These are phyloP conservation scores for Galeopsis tetrahit DNA, from an alignment of 257 asterid species.

Conservation along the genomic window DNA sequence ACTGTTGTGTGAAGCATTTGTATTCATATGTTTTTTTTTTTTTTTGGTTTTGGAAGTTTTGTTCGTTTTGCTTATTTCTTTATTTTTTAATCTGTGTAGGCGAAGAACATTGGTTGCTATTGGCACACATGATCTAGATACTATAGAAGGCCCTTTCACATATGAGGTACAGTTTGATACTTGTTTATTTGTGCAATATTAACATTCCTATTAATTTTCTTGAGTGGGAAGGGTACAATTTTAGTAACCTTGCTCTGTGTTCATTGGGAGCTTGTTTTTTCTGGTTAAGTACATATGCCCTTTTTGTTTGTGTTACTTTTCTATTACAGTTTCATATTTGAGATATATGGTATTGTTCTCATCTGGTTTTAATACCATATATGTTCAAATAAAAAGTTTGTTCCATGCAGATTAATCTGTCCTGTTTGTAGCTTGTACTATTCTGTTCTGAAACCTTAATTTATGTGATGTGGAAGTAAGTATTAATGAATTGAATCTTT, in stretches of 20 bases:
- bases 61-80: not conserved
- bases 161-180: slow-evolving; percentile 66
- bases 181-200: slow-evolving; percentile 22
- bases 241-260: slow-evolving; percentile 5
- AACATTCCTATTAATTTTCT: slow-evolving; percentile 6
- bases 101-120: slow-evolving; percentile 93
- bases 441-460: slow-evolving; percentile 4
- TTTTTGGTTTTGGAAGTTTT: slow-evolving; percentile 14
- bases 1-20: slow-evolving; percentile 14
- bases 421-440: not conserved
- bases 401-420: not conserved
- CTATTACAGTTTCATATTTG: slow-evolving; percentile 8
- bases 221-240: not conserved
- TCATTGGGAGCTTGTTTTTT: slow-evolving; percentile 19
- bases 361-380: not conserved
- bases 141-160: slow-evolving; percentile 85
- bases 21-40: not conserved
- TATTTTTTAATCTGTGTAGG: slow-evolving; percentile 47
- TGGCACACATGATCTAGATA: slow-evolving; percentile 97
- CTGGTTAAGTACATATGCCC: not conserved
- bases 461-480: slow-evolving; percentile 7
- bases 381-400: not conserved
- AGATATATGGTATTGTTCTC: slow-evolving; percentile 1
- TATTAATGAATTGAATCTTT: slow-evolving; percentile 11
- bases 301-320: slow-evolving; percentile 8